Evolutionary conservation across 2,329 filamentous ascomycete genomes (phyloP).

Genomic region (Ophiostoma tasmaniense): DNA sequence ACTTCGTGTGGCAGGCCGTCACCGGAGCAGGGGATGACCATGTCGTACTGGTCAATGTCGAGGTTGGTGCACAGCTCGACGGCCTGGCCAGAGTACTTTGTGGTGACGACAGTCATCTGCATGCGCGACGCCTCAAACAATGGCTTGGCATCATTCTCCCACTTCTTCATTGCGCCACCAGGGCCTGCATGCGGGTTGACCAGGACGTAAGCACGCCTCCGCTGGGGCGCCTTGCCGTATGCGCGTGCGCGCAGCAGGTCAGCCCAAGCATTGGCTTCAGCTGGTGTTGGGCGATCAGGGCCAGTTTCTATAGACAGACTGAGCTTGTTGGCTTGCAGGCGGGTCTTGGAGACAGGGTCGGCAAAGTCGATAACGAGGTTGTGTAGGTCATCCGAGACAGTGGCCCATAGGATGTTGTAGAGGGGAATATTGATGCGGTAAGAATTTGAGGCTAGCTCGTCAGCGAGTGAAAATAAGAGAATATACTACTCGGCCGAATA

Average conservation of each 20-base stretch:
- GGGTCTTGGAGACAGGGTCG: constrained; percentile 46
- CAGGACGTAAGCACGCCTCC: constrained; percentile 75
- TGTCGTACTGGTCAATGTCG: constrained; percentile 73
- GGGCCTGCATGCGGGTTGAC: constrained; percentile 88
- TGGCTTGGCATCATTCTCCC: constrained; percentile 66
- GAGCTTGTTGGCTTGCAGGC: constrained; percentile 48
- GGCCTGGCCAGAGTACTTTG: constrained; percentile 67
- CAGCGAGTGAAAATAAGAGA: not conserved
- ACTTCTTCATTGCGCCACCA: constrained; percentile 64
- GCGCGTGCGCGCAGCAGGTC: constrained; percentile 56
- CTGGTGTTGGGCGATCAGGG: constrained; percentile 29
- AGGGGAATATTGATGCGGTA: constrained; percentile 50
- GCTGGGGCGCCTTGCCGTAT: constrained; percentile 58
- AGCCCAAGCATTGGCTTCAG: constrained; percentile 51
- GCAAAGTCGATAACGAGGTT: constrained; percentile 68
- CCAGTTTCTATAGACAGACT: constrained; percentile 6
- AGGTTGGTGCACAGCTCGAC: constrained; percentile 65
- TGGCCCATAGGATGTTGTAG: constrained; percentile 78
- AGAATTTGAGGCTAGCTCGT: not conserved
- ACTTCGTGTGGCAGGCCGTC: constrained; percentile 89
- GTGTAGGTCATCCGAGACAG: constrained; percentile 41
- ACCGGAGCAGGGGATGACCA: constrained; percentile 80
- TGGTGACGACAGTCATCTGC: constrained; percentile 62
- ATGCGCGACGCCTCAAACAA: constrained; percentile 77
- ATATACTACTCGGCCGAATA: not conserved